These are phyloP conservation scores for Daucus carota DNA, from an alignment of 129 eudicot species.

Conservation along the genomic window DNA sequence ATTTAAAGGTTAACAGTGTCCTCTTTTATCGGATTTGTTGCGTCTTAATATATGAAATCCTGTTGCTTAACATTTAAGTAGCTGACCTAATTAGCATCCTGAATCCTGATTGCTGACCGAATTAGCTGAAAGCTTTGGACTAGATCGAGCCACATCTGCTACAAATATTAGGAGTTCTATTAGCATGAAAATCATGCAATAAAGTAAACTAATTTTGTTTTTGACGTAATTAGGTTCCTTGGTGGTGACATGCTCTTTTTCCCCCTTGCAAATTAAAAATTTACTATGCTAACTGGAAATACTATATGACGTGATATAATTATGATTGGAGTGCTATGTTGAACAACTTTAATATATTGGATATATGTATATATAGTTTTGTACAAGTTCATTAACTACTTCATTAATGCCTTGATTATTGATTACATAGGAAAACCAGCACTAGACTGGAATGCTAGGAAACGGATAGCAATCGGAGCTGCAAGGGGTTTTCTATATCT, in stretches of 20 bases:
- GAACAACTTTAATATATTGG: not conserved
- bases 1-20: not conserved
- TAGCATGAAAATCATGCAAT: not conserved
- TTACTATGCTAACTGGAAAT: not conserved
- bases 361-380: no score
- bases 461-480: slow-evolving; percentile 83
- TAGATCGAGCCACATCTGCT: not conserved
- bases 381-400: not conserved
- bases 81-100: not conserved
- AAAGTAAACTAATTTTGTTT: not conserved
- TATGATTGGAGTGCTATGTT: not conserved
- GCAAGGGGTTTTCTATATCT: slow-evolving; percentile 81
- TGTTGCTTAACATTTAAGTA: not conserved
- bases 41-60: not conserved
- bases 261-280: not conserved
- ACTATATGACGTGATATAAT: not conserved
- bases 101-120: not conserved
- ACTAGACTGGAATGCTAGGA: slow-evolving; percentile 83
- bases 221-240: not conserved
- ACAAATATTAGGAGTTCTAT: not conserved
- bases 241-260: not conserved
- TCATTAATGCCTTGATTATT: not conserved
- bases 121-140: not conserved
- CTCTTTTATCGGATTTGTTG: not conserved
- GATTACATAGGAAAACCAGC: slow-evolving; percentile 57